Base-by-base conservation (phyloP, 345 rosid genomes). In the Lepidium aucheri region DNA sequence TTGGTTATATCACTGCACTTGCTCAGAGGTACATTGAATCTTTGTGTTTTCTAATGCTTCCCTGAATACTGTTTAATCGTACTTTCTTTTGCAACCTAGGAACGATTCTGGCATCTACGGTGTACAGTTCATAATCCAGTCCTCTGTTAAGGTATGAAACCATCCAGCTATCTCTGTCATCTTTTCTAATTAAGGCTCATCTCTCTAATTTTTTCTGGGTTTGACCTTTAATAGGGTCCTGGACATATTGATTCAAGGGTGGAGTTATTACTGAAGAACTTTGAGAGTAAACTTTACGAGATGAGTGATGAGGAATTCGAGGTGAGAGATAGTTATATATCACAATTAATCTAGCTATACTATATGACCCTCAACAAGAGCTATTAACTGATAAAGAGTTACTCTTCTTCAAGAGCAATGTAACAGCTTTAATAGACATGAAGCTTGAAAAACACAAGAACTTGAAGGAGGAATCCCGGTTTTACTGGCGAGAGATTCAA, bases 361-460 rank as follows among this genome's bases (percentile, higher is more conserved):
- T 67, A 6, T 33, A 49, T 65, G 65, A 50, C 60, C 62, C 35
- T 59, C 34, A 49, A 18, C 47, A 8, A 22, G 9, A 34, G 9
- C 17, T 43, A 14, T 13, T 51, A 36, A 71, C 52, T 74, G 59
- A 63, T 56, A 41, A 41, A 45, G 45, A 40, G 50, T 57, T 61
- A 69, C 53, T 67, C 40, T 45, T 74, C 53, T 76, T 42, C 56
- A 50, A 93, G 98, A 81, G 79, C 76, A 83, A 90, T 60, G 95
- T 82, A 60, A 81, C 82, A 74, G 86, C 92, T 39, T 78, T 90
- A 82, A 86, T 93, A 44, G 96, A 93, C 62, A 80, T 80, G 96
- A 93, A 88, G 76, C 96, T 93, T 8, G 98, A 88, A 77, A 93
- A 88, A 72, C 86, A 88, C 90, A 90, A 88, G 79, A 90, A 93